phyloP scores from a whole-genome alignment of 352 stramenopile species.

The Discostella stelligera region DNA sequence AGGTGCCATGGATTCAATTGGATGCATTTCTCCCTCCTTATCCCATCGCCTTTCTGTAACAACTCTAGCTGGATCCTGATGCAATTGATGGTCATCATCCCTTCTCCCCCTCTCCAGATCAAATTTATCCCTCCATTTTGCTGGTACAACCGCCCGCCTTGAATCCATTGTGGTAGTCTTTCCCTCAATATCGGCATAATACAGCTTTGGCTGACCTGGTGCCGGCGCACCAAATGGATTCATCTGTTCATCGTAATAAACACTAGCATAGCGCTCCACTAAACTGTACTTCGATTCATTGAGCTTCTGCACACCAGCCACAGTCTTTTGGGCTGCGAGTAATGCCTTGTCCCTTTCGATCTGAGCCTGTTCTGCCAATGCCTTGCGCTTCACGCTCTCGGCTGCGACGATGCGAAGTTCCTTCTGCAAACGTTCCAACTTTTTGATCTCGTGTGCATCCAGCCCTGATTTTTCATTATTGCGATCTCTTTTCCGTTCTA shows the following conservation, averaged over 20 bases:
- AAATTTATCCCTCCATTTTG: constrained; percentile 36
- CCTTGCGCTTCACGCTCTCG: constrained; percentile 22
- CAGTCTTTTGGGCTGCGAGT: constrained; percentile 23
- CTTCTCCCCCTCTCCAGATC: constrained; percentile 20
- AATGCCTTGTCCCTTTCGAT: constrained; percentile 31
- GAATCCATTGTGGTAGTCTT: constrained; percentile 43
- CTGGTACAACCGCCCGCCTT: constrained; percentile 36
- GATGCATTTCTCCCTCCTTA: constrained; percentile 22
- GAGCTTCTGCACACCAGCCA: constrained; percentile 36
- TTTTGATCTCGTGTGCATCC: constrained; percentile 53
- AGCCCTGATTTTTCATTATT: constrained; percentile 42
- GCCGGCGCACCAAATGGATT: constrained; percentile 78
- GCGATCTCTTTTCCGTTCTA: constrained; percentile 46
- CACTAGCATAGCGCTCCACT: constrained; percentile 56
- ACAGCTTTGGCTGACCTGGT: constrained; percentile 68
- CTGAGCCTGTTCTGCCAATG: constrained; percentile 43
- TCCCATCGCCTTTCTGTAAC: constrained; percentile 32
- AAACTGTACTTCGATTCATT: constrained; percentile 55
- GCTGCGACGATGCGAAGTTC: constrained; percentile 67
- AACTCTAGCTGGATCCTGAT: neutral
- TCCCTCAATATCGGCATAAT: constrained; percentile 51
- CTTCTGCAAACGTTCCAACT: constrained; percentile 71
- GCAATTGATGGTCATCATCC: neutral
- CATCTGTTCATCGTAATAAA: constrained; percentile 75
- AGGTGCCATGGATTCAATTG: neutral